Evolutionary conservation across 208 protist species (phyloP), one percentile per base, ranked within the genome.

Genomic region (Leishmania braziliensis): DNA sequence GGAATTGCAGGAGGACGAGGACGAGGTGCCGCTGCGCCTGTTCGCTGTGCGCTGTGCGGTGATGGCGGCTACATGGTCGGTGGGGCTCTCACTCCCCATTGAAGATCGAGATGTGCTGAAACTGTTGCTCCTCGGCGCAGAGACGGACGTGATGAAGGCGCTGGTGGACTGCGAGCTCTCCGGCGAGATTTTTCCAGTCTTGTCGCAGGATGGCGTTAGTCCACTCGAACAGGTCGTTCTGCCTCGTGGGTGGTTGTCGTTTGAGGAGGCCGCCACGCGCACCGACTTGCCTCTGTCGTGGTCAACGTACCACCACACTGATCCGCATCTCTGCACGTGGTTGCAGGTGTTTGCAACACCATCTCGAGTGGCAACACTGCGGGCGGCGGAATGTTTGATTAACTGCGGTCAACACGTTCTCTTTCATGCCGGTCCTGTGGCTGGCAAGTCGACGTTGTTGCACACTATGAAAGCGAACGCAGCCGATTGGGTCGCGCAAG

Each of bases 371-470:
- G 74, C 76, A 23, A 89, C 85, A 20, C 77, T 97, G 56, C 79
- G 79, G n/a, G 87, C 89, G 23, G 77, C 92, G 65, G 92, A 97
- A 80, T 93, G 89, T 79, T 80, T 97, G 60, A 75, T 95, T 56
- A 86, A 92, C 78, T 95, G 92, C 69, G 93, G 93, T 3, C 92
- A 96, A 80, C 88, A 90, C 69, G 87, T 97, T 36, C 71, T 95
- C 58, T 75, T 97, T 48, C 79, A 88, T n/a, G 95, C 89, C 26
- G 76, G 56, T 8, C 29, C 77, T 3, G 90, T 85, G 18, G 86
- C 85, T 56, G 95, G 95, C 29, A 96, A 96, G 76, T 91, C 92
- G 33, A 93, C 92, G 23, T 77, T 97, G 71, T 82, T 97, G 43
- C 87, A 84, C 65, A 86, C 89, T 16, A 89, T 93, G 76, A 84